phyloP scores from a whole-genome alignment of 2,329 filamentous ascomycete species.

The Hortaea werneckii region DNA sequence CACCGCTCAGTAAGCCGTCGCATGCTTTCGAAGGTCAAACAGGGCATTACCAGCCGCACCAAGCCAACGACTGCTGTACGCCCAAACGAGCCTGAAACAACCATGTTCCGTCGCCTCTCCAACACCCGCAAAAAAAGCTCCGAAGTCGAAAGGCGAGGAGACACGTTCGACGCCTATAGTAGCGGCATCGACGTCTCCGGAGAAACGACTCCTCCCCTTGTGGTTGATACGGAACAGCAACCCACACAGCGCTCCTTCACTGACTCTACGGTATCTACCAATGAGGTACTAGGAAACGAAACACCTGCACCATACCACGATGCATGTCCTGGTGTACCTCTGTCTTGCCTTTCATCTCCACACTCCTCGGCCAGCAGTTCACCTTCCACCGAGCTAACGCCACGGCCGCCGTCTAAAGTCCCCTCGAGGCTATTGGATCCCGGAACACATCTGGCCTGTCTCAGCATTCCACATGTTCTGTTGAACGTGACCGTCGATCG shows the following conservation, averaged over 20 bases:
- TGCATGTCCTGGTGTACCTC: not conserved
- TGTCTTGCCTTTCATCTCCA: not conserved
- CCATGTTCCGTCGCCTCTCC: constrained; percentile 21
- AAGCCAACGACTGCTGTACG: constrained; percentile 15
- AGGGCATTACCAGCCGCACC: constrained; percentile 21
- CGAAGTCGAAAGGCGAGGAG: constrained; percentile 14
- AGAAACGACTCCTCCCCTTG: not conserved
- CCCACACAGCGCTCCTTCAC: constrained; percentile 14
- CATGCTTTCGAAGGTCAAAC: constrained; percentile 26
- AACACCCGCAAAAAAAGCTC: constrained; percentile 19
- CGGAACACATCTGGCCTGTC: not conserved
- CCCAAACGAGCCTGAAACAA: constrained; percentile 16
- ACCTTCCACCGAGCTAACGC: constrained; percentile 11
- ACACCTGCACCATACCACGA: not conserved
- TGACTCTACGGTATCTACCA: constrained; percentile 18
- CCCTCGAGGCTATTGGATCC: not conserved
- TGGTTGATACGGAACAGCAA: not conserved
- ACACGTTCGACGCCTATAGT: constrained; percentile 14
- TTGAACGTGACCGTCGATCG: constrained; percentile 14
- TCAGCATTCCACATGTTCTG: constrained; percentile 17
- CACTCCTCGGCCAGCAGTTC: not conserved
- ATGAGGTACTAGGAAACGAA: constrained; percentile 9
- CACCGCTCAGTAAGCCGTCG: constrained; percentile 26
- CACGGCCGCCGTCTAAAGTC: constrained; percentile 3
- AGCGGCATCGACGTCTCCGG: constrained; percentile 7